A percentile compares a stretch with the other conserved stretches of the same genome.
Conservation (phyloP, 2,329 filamentous ascomycete species). For the Fusarium phyllophilum region DNA sequence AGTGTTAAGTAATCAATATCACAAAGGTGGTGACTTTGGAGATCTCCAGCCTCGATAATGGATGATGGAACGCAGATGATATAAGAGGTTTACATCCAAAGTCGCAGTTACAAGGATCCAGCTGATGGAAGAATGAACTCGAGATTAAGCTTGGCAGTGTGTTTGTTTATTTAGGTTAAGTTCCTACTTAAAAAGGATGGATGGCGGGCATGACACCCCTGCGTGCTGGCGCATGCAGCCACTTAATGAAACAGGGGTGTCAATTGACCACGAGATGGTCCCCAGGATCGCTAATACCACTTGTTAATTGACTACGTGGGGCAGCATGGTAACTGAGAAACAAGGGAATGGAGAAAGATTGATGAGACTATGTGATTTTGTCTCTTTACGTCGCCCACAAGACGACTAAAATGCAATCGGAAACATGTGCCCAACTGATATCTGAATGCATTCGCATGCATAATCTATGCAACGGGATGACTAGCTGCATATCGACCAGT, state of each 20-base stretch:
- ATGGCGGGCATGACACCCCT: slow-evolving; percentile 47
- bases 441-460: slow-evolving; percentile 22
- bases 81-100: slow-evolving; percentile 28
- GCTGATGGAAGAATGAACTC: slow-evolving; percentile 35
- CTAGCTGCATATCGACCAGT: slow-evolving; percentile 22
- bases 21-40: neutral
- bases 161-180: slow-evolving; percentile 30
- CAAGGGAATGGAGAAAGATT: slow-evolving; percentile 26
- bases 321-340: slow-evolving; percentile 16
- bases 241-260: slow-evolving; percentile 46
- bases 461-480: slow-evolving; percentile 18
- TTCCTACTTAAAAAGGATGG: slow-evolving; percentile 40
- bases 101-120: slow-evolving; percentile 23
- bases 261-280: slow-evolving; percentile 38
- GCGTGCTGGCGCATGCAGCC: slow-evolving; percentile 44
- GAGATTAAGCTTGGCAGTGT: slow-evolving; percentile 42
- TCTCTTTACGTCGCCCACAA: neutral
- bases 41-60: slow-evolving; percentile 20
- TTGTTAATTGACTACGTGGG: slow-evolving; percentile 38
- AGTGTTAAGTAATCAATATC: neutral
- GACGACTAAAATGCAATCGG: slow-evolving; percentile 1
- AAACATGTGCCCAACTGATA: slow-evolving; percentile 4
- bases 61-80: slow-evolving; percentile 30
- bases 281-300: slow-evolving; percentile 40
- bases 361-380: slow-evolving; percentile 7